Conservation (phyloP, 768 basidiomycete species). For the Phaeolepiota aurea region DNA sequence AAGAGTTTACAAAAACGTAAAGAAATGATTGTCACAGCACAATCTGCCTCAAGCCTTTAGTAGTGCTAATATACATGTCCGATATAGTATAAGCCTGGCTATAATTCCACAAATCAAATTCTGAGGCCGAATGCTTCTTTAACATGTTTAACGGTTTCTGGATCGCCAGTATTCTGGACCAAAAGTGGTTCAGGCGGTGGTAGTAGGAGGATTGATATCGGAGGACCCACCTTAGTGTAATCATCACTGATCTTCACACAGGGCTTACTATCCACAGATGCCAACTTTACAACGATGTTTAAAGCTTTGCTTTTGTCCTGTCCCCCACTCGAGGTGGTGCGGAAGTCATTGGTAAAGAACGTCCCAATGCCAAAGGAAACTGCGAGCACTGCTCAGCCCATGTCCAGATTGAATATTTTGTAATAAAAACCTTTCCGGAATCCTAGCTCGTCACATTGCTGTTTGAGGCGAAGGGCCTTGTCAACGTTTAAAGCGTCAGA, state of each 20-base stretch:
- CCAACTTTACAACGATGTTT: conserved; percentile 94
- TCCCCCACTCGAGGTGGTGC: conserved; percentile 27
- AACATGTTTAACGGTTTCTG: conserved; percentile 46
- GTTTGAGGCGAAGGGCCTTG: conserved; percentile 59
- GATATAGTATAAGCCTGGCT: no score
- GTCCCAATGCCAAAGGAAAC: conserved; percentile 94
- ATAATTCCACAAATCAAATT: conserved; percentile 4
- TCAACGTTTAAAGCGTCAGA: conserved; percentile 76
- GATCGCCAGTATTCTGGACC: conserved; percentile 71
- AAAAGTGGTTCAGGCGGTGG: no score
- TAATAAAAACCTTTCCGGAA: conserved; percentile 42
- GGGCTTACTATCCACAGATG: conserved; percentile 58
- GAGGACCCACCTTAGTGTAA: conserved; percentile 50
- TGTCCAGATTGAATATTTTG: conserved; percentile 2
- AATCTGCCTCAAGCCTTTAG: no score
- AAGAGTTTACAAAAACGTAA: no score
- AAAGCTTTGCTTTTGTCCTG: conserved; percentile 66
- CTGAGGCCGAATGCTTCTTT: conserved; percentile 42
- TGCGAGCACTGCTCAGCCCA: conserved; percentile 18
- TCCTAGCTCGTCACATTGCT: conserved; percentile 67
- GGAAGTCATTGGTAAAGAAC: conserved; percentile 85
- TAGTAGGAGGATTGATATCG: no score
- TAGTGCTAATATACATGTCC: no score
- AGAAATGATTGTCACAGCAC: no score
- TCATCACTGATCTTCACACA: conserved; percentile 97